phyloP scores from a whole-genome alignment of 176 grass and related monocot species.

The Puya raimondii region DNA sequence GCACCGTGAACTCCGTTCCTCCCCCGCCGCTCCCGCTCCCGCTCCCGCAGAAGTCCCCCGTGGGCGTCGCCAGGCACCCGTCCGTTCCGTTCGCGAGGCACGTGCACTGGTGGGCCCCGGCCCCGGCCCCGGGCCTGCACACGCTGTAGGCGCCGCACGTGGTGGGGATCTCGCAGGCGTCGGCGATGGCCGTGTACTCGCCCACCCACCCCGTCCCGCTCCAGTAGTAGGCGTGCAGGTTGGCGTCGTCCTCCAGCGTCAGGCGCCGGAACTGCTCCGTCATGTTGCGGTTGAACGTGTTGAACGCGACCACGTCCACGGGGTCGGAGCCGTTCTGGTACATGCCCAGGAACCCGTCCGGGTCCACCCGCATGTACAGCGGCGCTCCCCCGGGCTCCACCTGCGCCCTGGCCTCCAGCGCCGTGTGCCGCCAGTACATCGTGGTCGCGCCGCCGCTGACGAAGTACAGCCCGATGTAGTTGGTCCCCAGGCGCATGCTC shows the following conservation, averaged over 20 bases:
- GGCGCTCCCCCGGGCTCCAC: constrained; percentile 37
- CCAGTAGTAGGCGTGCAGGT: constrained; percentile 85
- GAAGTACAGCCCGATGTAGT: constrained; percentile 48
- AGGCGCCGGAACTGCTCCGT: constrained; percentile 46
- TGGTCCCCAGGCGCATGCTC: constrained; percentile 48
- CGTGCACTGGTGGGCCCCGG: constrained; percentile 29
- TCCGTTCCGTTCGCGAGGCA: constrained; percentile 49
- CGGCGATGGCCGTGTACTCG: constrained; percentile 59
- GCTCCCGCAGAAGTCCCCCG: constrained; percentile 4
- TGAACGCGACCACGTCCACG: constrained; percentile 57
- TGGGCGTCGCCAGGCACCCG: constrained; percentile 23
- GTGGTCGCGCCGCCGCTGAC: constrained; percentile 30
- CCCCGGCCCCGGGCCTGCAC: constrained; percentile 22
- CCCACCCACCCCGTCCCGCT: constrained; percentile 40
- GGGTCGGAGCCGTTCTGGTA: constrained; percentile 56
- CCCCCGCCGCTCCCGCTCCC: constrained; percentile 22
- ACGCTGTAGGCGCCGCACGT: constrained; percentile 62
- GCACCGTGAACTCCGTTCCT: constrained; percentile 28
- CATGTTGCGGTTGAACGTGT: constrained; percentile 65
- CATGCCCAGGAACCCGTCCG: constrained; percentile 74
- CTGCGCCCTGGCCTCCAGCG: constrained; percentile 54
- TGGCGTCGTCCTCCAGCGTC: constrained; percentile 61
- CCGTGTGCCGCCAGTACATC: constrained; percentile 76
- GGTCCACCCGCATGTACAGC: constrained; percentile 50
- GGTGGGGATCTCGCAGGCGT: constrained; percentile 52